These are phyloP conservation scores for Proliferodiscus dingleyae DNA, from an alignment of 2,329 filamentous ascomycete species.

Conservation along the genomic window DNA sequence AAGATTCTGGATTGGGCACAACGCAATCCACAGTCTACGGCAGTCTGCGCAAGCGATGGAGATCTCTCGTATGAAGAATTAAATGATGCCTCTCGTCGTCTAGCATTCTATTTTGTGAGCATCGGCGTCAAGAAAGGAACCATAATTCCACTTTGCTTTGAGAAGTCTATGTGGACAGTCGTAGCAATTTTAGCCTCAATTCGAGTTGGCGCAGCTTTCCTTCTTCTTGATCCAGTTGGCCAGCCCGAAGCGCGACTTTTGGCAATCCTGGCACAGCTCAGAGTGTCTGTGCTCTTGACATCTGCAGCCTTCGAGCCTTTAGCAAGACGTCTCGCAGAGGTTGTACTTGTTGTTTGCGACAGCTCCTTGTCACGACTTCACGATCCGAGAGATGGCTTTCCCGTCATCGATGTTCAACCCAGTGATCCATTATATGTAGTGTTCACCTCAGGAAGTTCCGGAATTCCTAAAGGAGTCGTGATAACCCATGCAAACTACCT, in stretches of 20 bases:
- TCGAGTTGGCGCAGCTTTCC: conserved; percentile 24
- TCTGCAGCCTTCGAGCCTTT: conserved; percentile 3
- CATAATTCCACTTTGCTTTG: conserved; percentile 25
- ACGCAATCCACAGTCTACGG: conserved; percentile 19
- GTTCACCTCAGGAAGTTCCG: conserved; percentile 36
- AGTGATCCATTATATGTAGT: conserved; percentile 30
- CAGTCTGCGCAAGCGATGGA: conserved; percentile 27
- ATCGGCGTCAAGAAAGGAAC: conserved; percentile 15
- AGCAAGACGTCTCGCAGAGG: background rate
- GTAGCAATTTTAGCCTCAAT: conserved; percentile 23
- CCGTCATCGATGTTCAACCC: background rate
- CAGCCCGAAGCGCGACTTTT: conserved; percentile 10
- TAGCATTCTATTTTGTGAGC: conserved; percentile 17
- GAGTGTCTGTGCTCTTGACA: background rate
- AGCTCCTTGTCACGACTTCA: background rate
- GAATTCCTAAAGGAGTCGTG: conserved; percentile 35
- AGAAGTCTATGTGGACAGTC: conserved; percentile 24
- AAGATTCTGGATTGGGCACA: too few species aligned
- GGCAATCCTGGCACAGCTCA: background rate
- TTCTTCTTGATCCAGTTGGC: conserved; percentile 26
- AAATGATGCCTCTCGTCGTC: conserved; percentile 15
- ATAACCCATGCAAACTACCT: conserved; percentile 21
- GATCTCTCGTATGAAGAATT: conserved; percentile 23
- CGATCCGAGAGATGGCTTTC: background rate
- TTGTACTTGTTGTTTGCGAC: background rate